A percentile compares a stretch with the other conserved stretches of the same genome.
These are phyloP conservation scores for Tulasnella sp. DNA, from an alignment of 768 basidiomycete species.

Conservation along the genomic window DNA sequence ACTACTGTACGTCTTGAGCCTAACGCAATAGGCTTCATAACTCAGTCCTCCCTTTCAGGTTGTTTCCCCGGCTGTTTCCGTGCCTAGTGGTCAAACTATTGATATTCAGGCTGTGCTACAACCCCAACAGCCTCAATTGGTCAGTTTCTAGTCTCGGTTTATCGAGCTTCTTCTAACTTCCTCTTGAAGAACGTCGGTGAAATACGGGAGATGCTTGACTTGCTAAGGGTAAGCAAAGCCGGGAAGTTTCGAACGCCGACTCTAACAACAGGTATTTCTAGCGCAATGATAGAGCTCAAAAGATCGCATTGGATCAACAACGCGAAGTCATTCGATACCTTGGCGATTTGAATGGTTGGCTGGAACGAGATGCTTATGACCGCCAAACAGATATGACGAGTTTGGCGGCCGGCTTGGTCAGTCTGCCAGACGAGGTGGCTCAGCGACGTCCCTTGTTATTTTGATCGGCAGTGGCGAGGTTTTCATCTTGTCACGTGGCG, in stretches of 20 bases:
- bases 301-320: constrained; percentile 34
- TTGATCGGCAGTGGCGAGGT: no score
- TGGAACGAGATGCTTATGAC: constrained; percentile 57
- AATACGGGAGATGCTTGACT: constrained; percentile 58
- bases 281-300: constrained; percentile 61
- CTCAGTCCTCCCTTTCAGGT: constrained; percentile 16
- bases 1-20: background rate
- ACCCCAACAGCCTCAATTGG: background rate
- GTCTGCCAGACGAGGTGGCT: constrained; percentile 51
- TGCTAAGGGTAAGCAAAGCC: constrained; percentile 43
- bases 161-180: background rate
- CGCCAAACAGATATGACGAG: constrained; percentile 59
- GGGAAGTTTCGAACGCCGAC: constrained; percentile 23
- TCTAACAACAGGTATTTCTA: constrained; percentile 72
- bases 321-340: constrained; percentile 58
- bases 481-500: no score
- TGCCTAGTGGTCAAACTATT: background rate
- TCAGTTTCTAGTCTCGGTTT: background rate
- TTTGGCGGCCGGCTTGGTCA: constrained; percentile 64
- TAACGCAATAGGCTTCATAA: background rate
- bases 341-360: constrained; percentile 74
- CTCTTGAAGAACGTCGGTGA: constrained; percentile 1
- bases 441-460: constrained; percentile 45
- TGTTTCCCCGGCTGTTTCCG: constrained; percentile 5
- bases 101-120: background rate